These are phyloP conservation scores for Geotrichum restrictum DNA, from an alignment of 1,139 yeast genomes.

Conservation along the genomic window DNA sequence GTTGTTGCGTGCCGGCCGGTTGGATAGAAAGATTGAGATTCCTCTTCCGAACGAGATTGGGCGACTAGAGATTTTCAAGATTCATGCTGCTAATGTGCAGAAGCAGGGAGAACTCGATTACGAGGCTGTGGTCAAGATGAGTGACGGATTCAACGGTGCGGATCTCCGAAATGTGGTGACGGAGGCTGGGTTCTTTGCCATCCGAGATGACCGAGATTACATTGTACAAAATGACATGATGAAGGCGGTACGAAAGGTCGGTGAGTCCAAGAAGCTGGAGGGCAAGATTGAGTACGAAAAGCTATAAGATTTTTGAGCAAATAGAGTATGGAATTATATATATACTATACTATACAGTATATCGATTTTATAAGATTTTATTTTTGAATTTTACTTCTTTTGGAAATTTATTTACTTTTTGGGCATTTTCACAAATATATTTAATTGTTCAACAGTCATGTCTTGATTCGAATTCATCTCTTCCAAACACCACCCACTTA, in stretches of 20 bases:
- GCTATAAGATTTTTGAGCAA: conserved; percentile 47
- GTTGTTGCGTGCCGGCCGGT: conserved; percentile 92
- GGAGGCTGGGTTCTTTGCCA: conserved; percentile 99
- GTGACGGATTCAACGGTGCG: conserved; percentile 99
- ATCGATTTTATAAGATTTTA: neutral
- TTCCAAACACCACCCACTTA: no score
- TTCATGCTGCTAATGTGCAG: conserved; percentile 80
- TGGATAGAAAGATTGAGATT: conserved; percentile 95
- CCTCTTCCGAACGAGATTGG: conserved; percentile 97
- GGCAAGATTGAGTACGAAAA: conserved; percentile 93
- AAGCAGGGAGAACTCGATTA: conserved; percentile 96
- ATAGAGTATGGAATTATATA: neutral
- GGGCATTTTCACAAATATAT: no score
- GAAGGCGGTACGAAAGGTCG: conserved; percentile 97
- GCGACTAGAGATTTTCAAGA: conserved; percentile 88
- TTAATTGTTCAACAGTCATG: no score
- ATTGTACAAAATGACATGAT: conserved; percentile 88
- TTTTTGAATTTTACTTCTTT: neutral
- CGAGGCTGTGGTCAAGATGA: conserved; percentile 95
- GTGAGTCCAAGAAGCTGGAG: conserved; percentile 94
- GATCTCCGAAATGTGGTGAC: conserved; percentile 96
- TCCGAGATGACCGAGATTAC: conserved; percentile 94
- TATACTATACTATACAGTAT: neutral
- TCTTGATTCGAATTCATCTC: no score
- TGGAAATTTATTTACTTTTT: no score